A percentile compares a stretch with the other conserved stretches of the same genome.
phyloP scores from a whole-genome alignment of 108 stramenopile genomes.

The Nitzschia sp. region DNA sequence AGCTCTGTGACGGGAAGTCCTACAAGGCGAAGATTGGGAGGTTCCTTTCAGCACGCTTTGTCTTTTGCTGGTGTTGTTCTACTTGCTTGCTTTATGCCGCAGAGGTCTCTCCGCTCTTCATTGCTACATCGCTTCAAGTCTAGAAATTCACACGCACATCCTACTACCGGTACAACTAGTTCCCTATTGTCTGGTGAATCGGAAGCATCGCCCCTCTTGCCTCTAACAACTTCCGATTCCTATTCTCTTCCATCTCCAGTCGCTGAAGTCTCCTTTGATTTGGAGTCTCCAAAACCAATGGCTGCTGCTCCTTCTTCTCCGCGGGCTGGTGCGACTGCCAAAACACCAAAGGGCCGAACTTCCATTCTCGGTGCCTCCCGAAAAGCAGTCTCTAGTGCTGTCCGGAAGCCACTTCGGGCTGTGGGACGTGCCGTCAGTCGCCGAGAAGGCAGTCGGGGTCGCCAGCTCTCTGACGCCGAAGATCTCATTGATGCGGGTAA shows the following conservation, averaged over 20 bases:
- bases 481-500: background rate
- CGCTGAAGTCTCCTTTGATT: background rate
- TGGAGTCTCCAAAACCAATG: background rate
- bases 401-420: background rate
- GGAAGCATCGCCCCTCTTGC: conserved; percentile 2
- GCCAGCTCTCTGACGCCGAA: background rate
- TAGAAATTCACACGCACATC: background rate
- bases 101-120: background rate
- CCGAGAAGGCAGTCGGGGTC: background rate
- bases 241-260: background rate
- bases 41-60: background rate
- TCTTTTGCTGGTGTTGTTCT: background rate
- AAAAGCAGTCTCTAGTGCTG: conserved; percentile 16
- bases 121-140: conserved; percentile 1
- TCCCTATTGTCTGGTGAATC: background rate
- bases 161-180: background rate
- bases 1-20: too few relatives aligned
- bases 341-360: background rate
- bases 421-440: conserved; percentile 8
- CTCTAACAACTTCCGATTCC: conserved; percentile 2
- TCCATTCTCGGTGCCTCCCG: conserved; percentile 7
- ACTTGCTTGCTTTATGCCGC: background rate
- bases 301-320: background rate
- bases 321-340: background rate
- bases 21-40: too few relatives aligned